Conservation (phyloP, 768 basidiomycete species). For the Boletus reticulatus region DNA sequence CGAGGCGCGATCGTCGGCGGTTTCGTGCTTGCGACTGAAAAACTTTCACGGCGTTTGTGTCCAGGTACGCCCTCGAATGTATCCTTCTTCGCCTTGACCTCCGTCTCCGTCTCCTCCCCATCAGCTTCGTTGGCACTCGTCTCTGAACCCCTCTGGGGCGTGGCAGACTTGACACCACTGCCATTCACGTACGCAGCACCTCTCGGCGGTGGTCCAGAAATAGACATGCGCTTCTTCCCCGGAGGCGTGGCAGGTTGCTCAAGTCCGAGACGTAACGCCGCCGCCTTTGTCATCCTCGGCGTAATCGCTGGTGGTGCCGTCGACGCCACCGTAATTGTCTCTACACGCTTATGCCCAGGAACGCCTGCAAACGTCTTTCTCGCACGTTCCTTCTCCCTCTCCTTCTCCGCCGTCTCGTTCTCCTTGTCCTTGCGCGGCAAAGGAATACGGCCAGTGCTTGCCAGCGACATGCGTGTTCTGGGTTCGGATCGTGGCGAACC, state of each 20-base stretch:
- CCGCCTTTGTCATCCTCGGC: conserved; percentile 75
- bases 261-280: conserved; percentile 63
- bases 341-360: conserved; percentile 76
- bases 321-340: conserved; percentile 68
- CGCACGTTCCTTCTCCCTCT: conserved; percentile 59
- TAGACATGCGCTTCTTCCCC: conserved; percentile 37
- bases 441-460: conserved; percentile 34
- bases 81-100: conserved; percentile 32
- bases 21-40: conserved; percentile 58
- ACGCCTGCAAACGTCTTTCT: conserved; percentile 71
- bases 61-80: conserved; percentile 82
- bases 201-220: conserved; percentile 20
- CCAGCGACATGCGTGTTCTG: conserved; percentile 31
- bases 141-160: conserved; percentile 8
- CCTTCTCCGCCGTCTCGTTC: conserved; percentile 43
- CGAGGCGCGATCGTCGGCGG: conserved; percentile 44
- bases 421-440: conserved; percentile 27
- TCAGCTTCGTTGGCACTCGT: conserved; percentile 28
- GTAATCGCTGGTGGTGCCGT: conserved; percentile 69
- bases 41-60: conserved; percentile 75
- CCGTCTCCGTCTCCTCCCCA: conserved; percentile 28
- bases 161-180: conserved; percentile 2
- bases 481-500: conserved; percentile 16
- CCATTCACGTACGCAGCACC: background rate
- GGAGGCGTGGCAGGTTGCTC: conserved; percentile 38